phyloP scores from a whole-genome alignment of 139 green algal genomes.

The Helicosporidium sp. region DNA sequence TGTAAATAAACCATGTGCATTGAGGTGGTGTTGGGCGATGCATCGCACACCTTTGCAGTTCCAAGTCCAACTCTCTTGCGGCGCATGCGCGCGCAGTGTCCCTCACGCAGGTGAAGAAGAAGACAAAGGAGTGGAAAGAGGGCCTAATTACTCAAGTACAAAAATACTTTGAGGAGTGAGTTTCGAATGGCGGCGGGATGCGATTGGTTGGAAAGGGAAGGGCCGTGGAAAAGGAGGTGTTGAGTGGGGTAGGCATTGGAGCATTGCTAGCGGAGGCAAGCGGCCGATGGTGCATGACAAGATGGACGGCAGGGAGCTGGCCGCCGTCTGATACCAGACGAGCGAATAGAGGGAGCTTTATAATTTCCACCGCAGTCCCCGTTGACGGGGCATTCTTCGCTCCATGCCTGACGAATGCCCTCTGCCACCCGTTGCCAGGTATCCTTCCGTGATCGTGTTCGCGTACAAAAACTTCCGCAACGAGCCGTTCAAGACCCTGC shows the following conservation, averaged over 20 bases:
- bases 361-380: neutral
- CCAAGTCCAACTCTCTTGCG: too few relatives aligned
- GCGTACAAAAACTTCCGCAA: constrained; percentile 79
- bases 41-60: too few relatives aligned
- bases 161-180: constrained; percentile 54
- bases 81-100: constrained; percentile 35
- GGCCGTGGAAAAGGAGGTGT: too few relatives aligned
- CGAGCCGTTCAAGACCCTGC: constrained; percentile 77
- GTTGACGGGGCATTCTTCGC: neutral
- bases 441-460: constrained; percentile 65
- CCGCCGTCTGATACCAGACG: neutral
- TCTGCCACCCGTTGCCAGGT: constrained; percentile 23
- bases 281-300: too few relatives aligned
- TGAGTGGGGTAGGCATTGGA: too few relatives aligned
- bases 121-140: constrained; percentile 76
- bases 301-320: neutral
- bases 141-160: constrained; percentile 53
- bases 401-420: neutral
- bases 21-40: too few relatives aligned
- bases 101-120: constrained; percentile 86
- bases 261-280: too few relatives aligned
- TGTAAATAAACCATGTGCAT: too few relatives aligned
- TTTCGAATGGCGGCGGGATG: too few relatives aligned
- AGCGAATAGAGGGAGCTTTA: neutral
- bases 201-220: too few relatives aligned